Percentiles rank a stretch among this genome's conserved stretches.
Evolutionary conservation across 1,284 basidiomycete species (phyloP).

Genomic region (Leccinum laetum): DNA sequence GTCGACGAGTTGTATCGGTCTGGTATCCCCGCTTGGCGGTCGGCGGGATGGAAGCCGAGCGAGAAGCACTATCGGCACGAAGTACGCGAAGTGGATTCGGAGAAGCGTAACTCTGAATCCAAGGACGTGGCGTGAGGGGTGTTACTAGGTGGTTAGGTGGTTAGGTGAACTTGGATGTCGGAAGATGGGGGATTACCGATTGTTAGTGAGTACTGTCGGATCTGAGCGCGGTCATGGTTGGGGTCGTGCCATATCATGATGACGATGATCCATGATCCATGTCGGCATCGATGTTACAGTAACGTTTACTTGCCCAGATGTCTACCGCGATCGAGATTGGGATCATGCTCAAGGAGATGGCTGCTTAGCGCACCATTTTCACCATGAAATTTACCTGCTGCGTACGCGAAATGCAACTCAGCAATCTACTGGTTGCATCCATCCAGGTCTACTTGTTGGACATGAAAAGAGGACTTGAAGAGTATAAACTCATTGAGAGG

Average conservation of each 20-base stretch:
- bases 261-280: background rate
- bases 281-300: background rate
- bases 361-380: background rate
- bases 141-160: background rate
- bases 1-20: slow-evolving; percentile 32
- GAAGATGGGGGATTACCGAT: background rate
- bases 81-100: slow-evolving; percentile 6
- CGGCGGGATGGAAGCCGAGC: slow-evolving; percentile 23
- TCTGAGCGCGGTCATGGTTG: background rate
- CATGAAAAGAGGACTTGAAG: too few relatives aligned
- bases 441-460: too few relatives aligned
- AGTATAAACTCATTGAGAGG: too few relatives aligned
- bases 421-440: too few relatives aligned
- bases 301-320: background rate
- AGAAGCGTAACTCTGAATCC: slow-evolving; percentile 26
- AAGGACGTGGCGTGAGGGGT: slow-evolving; percentile 14
- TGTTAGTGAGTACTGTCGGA: background rate
- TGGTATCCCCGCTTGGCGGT: slow-evolving; percentile 25
- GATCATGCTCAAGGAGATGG: background rate
- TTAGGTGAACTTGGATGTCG: background rate
- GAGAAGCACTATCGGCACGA: slow-evolving; percentile 23
- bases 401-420: too few relatives aligned
- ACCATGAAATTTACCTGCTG: too few relatives aligned
- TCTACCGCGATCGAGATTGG: background rate
- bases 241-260: background rate